Base-by-base conservation (phyloP, 2,329 filamentous ascomycete genomes). In the Colletotrichum cereale region DNA sequence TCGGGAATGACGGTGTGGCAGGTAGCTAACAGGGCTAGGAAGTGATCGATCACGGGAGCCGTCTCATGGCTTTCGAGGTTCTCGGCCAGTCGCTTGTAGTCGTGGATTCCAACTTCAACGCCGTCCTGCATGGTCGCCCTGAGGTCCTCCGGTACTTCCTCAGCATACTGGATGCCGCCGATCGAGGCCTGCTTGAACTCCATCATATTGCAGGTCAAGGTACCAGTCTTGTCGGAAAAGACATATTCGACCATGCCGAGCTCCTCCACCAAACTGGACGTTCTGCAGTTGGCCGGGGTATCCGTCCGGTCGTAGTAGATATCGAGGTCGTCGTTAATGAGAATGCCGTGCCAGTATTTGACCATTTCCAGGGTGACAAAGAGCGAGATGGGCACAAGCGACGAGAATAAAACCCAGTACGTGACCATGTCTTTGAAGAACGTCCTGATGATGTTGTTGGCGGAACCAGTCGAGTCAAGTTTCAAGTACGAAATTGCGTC, bases 1-100 rank as follows among this genome's bases (percentile, higher is more conserved):
- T 99, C 96, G 0, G 96, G 97, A 78, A 99, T 99, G 75, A 99
- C 96, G 0, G 96, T 99, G 81, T 99, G 96, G 77, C 96, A 99
- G 8, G 93, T 97, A 10, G 96, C 87, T 38, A 99, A 87, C 21
- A 99, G 87, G 2, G 93, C 88, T 61, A 98, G 86, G 81, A 99
- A 98, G 76, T 99, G 93, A 75, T 97, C 83, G 62, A 90, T 90
- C 29, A 84, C 84, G 40, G 82, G 78, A 2, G 87, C 84, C 6
- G 84, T 85, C 74, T 84, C 80, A 75, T 90, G 87, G 21, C 83
- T 87, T 72, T 88, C 84, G 60, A 93, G 83, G 78, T 97, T 97
- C 74, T 91, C 84, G 68, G 85, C 86, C 58, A 98, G 86, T 76
- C 87, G 88, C 76, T 92, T 92, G 81, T 97, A 97, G 79, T 97